Evolutionary conservation across 352 stramenopile species (phyloP).

Genomic region (Pythium plurisporium): DNA sequence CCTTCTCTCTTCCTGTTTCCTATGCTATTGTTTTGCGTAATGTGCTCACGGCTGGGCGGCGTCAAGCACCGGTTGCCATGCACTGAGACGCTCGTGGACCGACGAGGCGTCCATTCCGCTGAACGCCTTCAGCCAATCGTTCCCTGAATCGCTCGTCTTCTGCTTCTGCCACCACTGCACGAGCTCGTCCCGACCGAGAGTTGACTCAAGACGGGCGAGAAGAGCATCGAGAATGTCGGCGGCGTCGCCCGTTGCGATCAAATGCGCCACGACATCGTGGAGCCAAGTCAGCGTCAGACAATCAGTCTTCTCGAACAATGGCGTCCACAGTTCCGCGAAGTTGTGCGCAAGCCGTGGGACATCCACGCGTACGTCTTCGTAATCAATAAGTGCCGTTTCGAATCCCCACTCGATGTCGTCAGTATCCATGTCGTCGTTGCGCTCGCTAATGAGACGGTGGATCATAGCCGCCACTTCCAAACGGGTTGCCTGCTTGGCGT

Average conservation of each 20-base stretch:
- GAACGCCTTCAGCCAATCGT: slow-evolving; percentile 16
- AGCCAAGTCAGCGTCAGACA: slow-evolving; percentile 50
- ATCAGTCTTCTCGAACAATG: slow-evolving; percentile 49
- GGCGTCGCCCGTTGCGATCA: slow-evolving; percentile 39
- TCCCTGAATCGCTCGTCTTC: neutral
- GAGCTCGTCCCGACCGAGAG: slow-evolving; percentile 31
- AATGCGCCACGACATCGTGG: slow-evolving; percentile 32
- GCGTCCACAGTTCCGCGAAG: slow-evolving; percentile 51
- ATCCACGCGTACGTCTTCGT: slow-evolving; percentile 71
- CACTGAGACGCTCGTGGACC: slow-evolving; percentile 9
- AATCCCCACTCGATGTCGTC: slow-evolving; percentile 54
- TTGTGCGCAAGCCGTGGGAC: slow-evolving; percentile 59
- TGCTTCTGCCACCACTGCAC: slow-evolving; percentile 50
- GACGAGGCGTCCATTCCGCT: neutral
- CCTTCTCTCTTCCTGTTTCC: neutral
- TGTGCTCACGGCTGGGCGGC: slow-evolving; percentile 1
- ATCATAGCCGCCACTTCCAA: slow-evolving; percentile 41
- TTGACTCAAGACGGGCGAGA: slow-evolving; percentile 28
- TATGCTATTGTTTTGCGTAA: slow-evolving; percentile 2
- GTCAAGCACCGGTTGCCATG: slow-evolving; percentile 11
- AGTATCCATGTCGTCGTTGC: slow-evolving; percentile 31
- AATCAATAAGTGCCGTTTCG: slow-evolving; percentile 57
- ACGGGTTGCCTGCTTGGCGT: slow-evolving; percentile 46
- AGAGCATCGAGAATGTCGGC: slow-evolving; percentile 50
- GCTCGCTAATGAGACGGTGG: slow-evolving; percentile 28